Evolutionary conservation across 768 basidiomycete genomes (phyloP), one percentile per base, ranked within the genome.

Genomic region (Termitomyces eurrhizus): DNA sequence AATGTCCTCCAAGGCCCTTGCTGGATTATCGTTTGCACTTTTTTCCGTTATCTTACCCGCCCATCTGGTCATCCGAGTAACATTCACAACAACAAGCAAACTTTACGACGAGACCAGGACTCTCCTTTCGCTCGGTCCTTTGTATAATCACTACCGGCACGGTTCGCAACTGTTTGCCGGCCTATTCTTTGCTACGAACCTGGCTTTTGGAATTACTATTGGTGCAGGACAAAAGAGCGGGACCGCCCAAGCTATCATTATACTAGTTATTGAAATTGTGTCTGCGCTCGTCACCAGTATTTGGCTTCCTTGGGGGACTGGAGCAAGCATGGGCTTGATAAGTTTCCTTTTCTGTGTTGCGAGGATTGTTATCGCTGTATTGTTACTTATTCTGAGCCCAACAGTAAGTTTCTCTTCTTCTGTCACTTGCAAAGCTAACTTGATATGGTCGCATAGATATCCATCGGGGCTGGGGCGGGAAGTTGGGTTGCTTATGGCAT

Each of bases 401-500:
- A 84, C 89, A 62, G 96, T 98, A 72, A 73, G 92, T 71, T 26
- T 62, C 55, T 36, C 57, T 39, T 13, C 37, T 57, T 63, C 61
- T 59, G 62, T 51, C 61, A 35, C 35, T 37, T 50, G 29, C 18
- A 49, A 36, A 61, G 29, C 65, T 45, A 56, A 62, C 66, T 35
- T 67, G 64, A 58, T 24, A 18, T 56, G 32, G 18, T 41, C 32
- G 42, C 52, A 21, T 67, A 98, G 95, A 90, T 98, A 53, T 87
- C 87, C 51, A 87, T 98, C 62, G 92, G 91, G 37, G 68, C 80
- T 53, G 86, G 89, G 29, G 87, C 95, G 18, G 85, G 85, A 18
- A 90, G 91, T 57, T 99, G 96, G 97, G 87, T 99, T 16, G 87
- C 95, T 13, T 98, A 96, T 72, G 92, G 93, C 66, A 88, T 98